Evolutionary conservation across 768 basidiomycete species (phyloP).

Genomic region (Chalciporus pseudorubinellus): DNA sequence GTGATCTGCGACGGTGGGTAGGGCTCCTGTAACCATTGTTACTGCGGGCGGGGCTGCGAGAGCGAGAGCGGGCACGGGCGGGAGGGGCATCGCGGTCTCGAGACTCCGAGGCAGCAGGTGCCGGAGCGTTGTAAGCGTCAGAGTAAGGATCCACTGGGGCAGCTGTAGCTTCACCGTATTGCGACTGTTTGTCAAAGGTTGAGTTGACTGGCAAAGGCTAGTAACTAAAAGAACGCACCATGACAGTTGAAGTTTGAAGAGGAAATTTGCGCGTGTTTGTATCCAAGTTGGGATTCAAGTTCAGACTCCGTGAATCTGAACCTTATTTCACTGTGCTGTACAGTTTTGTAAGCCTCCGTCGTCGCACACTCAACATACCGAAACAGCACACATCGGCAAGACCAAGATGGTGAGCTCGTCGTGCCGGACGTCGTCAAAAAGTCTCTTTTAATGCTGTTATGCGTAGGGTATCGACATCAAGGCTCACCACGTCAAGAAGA

Average conservation of each 20-base stretch:
- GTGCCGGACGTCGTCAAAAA: constrained; percentile 31
- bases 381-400: constrained; percentile 55
- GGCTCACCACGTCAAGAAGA: constrained; percentile 99
- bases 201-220: constrained; percentile 1
- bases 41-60: constrained; percentile 61
- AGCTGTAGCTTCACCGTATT: constrained; percentile 66
- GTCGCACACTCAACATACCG: constrained; percentile 38
- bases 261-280: constrained; percentile 44
- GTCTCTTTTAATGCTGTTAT: constrained; percentile 14
- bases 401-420: constrained; percentile 79
- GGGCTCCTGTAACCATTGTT: constrained; percentile 60
- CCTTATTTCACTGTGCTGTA: constrained; percentile 47
- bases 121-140: constrained; percentile 74
- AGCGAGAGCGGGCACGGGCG: constrained; percentile 67
- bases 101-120: constrained; percentile 43
- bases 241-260: constrained; percentile 58
- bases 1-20: constrained; percentile 53
- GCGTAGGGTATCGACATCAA: constrained; percentile 91
- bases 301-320: constrained; percentile 33
- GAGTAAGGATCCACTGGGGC: constrained; percentile 75
- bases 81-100: constrained; percentile 55
- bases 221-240: constrained; percentile 50
- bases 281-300: constrained; percentile 32
- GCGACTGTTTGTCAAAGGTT: constrained; percentile 21
- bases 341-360: constrained; percentile 64